These are phyloP conservation scores for Zopfia rhizophila DNA, from an alignment of 2,329 filamentous ascomycete genomes.

Conservation along the genomic window DNA sequence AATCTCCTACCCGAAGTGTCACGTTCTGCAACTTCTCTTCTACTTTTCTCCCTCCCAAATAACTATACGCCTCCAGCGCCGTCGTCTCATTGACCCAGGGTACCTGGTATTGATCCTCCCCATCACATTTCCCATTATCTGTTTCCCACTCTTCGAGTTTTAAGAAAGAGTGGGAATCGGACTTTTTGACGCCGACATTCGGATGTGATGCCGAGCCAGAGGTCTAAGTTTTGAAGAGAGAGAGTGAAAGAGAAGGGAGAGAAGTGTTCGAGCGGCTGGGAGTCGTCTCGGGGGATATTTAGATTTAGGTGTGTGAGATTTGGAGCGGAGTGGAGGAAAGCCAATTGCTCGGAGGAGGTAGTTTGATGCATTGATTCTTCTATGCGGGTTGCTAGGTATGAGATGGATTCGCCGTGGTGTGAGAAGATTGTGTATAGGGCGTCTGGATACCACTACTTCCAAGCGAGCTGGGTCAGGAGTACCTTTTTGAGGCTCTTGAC, in stretches of 20 bases:
- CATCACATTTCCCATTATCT: slow-evolving; percentile 5
- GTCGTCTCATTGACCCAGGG: slow-evolving; percentile 13
- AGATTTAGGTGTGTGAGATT: slow-evolving; percentile 23
- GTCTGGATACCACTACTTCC: background rate
- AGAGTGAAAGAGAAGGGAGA: slow-evolving; percentile 12
- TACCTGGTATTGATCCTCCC: slow-evolving; percentile 17
- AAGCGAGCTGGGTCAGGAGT: slow-evolving; percentile 15
- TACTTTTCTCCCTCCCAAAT: slow-evolving; percentile 18
- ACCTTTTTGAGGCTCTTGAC: too few relatives aligned
- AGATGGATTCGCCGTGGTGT: slow-evolving; percentile 21
- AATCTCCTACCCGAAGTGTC: slow-evolving; percentile 27
- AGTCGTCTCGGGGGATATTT: slow-evolving; percentile 24
- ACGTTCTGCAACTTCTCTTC: slow-evolving; percentile 13
- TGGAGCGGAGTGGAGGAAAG: slow-evolving; percentile 11
- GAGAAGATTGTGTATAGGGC: slow-evolving; percentile 12
- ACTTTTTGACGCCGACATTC: slow-evolving; percentile 11
- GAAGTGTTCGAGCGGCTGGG: slow-evolving; percentile 25
- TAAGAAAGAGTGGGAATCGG: background rate
- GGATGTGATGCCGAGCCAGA: slow-evolving; percentile 22
- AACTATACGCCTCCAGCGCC: slow-evolving; percentile 20
- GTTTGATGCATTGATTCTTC: background rate
- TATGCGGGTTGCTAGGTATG: slow-evolving; percentile 14
- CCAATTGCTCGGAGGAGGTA: background rate
- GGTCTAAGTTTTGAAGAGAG: slow-evolving; percentile 16
- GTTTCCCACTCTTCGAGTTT: background rate